Conservation (phyloP, 495 filamentous ascomycete genomes). For the Peziza echinospora region DNA sequence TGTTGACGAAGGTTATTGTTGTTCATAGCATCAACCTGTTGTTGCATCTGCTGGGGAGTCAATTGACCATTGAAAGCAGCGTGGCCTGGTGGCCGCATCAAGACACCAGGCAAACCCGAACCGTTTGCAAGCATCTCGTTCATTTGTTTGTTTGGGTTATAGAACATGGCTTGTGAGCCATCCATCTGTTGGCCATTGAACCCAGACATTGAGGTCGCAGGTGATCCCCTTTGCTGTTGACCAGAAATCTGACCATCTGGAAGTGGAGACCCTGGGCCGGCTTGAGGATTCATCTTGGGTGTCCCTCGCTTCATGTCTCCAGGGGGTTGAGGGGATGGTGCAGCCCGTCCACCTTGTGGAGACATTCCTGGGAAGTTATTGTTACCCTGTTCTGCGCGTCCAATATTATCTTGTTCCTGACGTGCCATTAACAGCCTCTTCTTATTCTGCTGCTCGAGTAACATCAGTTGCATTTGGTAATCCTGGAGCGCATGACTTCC, state of each 20-base stretch:
- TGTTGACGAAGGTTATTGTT: slow-evolving; percentile 14
- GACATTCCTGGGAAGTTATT: slow-evolving; percentile 41
- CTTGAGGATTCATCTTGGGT: slow-evolving; percentile 56
- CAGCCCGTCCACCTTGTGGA: slow-evolving; percentile 50
- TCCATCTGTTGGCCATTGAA: slow-evolving; percentile 42
- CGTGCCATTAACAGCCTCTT: slow-evolving; percentile 90
- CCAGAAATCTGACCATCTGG: slow-evolving; percentile 43
- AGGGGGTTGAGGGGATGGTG: slow-evolving; percentile 68
- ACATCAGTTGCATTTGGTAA: slow-evolving; percentile 98
- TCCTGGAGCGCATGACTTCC: slow-evolving; percentile 92
- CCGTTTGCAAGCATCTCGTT: slow-evolving; percentile 31
- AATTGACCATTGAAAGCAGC: slow-evolving; percentile 50
- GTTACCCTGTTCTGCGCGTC: slow-evolving; percentile 30
- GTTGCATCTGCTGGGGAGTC: slow-evolving; percentile 31
- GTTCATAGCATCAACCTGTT: slow-evolving; percentile 18
- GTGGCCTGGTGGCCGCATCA: slow-evolving; percentile 62
- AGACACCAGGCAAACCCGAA: slow-evolving; percentile 32
- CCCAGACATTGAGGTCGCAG: slow-evolving; percentile 37
- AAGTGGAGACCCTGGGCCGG: slow-evolving; percentile 61
- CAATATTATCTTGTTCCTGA: slow-evolving; percentile 76
- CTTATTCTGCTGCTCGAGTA: slow-evolving; percentile 97
- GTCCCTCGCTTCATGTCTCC: slow-evolving; percentile 79
- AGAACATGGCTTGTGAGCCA: slow-evolving; percentile 45
- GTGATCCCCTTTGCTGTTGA: slow-evolving; percentile 54
- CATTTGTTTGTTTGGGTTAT: slow-evolving; percentile 31